Percentiles rank a stretch among this genome's conserved stretches.
Conservation (phyloP, 495 filamentous ascomycete genomes). For the Polyplosphaeria fusca region DNA sequence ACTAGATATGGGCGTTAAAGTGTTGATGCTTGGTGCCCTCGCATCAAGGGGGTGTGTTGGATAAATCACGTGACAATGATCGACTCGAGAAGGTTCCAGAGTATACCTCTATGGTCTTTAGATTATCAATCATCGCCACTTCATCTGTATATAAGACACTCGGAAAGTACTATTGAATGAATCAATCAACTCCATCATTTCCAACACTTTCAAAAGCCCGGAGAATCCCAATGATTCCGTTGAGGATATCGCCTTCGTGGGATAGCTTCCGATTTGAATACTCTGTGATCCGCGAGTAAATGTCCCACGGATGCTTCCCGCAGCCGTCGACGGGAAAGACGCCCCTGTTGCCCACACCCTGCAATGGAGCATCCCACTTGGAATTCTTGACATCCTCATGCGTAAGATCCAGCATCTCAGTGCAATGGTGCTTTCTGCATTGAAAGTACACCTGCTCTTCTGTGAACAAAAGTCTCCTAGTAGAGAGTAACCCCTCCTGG, state of each 20-base stretch:
- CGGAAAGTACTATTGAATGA: too few relatives aligned
- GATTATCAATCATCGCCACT: too few relatives aligned
- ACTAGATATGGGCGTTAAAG: too few relatives aligned
- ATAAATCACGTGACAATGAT: too few relatives aligned
- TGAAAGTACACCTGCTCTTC: constrained; percentile 3
- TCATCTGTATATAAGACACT: too few relatives aligned
- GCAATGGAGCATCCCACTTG: background rate
- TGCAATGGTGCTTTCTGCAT: background rate
- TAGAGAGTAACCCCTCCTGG: constrained; percentile 2
- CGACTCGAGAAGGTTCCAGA: too few relatives aligned
- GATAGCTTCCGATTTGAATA: background rate
- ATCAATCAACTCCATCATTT: too few relatives aligned
- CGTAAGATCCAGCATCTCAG: background rate
- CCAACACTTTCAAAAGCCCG: background rate
- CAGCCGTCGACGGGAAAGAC: background rate
- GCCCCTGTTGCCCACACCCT: background rate
- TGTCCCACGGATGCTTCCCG: background rate
- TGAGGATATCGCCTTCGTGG: constrained; percentile 1
- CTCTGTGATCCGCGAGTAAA: background rate
- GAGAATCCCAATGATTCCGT: background rate
- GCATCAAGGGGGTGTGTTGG: too few relatives aligned
- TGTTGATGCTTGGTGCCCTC: too few relatives aligned
- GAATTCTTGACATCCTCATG: background rate
- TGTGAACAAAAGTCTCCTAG: background rate
- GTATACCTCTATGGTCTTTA: too few relatives aligned